Conservation (phyloP, 2,329 filamentous ascomycete genomes). For the Sporothrix luriei region DNA sequence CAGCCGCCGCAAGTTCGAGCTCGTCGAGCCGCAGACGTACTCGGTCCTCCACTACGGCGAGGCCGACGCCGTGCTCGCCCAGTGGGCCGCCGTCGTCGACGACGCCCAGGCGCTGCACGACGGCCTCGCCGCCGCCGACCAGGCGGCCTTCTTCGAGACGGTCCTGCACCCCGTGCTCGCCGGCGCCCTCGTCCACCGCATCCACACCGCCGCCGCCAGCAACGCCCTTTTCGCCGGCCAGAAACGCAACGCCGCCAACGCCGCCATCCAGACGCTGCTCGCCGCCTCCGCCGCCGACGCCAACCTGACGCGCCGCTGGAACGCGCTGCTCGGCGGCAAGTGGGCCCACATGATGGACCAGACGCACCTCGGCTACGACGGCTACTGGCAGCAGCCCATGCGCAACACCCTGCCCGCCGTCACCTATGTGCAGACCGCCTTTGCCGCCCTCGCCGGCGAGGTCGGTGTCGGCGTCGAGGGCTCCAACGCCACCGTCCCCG, state of each 20-base stretch:
- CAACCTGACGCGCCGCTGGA: slow-evolving; percentile 59
- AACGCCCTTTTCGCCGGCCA: slow-evolving; percentile 59
- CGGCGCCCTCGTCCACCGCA: slow-evolving; percentile 59
- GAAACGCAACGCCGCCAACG: slow-evolving; percentile 59
- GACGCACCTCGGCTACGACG: slow-evolving; percentile 58
- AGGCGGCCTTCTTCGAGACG: slow-evolving; percentile 65
- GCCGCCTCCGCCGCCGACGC: slow-evolving; percentile 60
- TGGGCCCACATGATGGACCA: slow-evolving; percentile 66
- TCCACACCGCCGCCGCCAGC: slow-evolving; percentile 53
- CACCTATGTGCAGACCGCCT: slow-evolving; percentile 59
- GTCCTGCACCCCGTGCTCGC: slow-evolving; percentile 63
- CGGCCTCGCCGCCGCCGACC: slow-evolving; percentile 51
- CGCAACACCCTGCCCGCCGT: slow-evolving; percentile 65
- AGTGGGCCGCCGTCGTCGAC: slow-evolving; percentile 57
- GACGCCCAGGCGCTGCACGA: slow-evolving; percentile 61
- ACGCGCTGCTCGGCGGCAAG: slow-evolving; percentile 61
- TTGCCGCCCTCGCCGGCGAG: slow-evolving; percentile 63
- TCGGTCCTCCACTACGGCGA: slow-evolving; percentile 67
- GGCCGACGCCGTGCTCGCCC: slow-evolving; percentile 58
- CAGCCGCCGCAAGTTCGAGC: slow-evolving; percentile 63
- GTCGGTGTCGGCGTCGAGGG: slow-evolving; percentile 67
- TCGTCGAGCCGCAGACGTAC: slow-evolving; percentile 61
- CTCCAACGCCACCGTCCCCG: slow-evolving; percentile 66
- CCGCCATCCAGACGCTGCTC: slow-evolving; percentile 55
- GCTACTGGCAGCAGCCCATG: slow-evolving; percentile 72